A percentile compares a stretch with the other conserved stretches of the same genome.
These are phyloP conservation scores for Nitzschia putrida DNA, from an alignment of 108 stramenopile genomes.

Conservation along the genomic window DNA sequence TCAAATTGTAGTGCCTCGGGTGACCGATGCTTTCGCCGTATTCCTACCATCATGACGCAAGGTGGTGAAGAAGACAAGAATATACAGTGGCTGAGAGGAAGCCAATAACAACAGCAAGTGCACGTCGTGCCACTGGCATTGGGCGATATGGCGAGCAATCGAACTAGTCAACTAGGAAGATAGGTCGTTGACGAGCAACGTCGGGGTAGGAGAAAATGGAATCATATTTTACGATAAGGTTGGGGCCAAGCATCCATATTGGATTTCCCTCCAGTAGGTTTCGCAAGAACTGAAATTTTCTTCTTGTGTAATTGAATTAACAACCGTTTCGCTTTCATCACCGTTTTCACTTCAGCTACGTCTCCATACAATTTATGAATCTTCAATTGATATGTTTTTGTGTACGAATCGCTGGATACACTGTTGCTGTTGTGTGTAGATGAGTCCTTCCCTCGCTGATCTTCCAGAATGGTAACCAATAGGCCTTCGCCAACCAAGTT, in stretches of 20 bases:
- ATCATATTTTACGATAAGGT: conserved; percentile 38
- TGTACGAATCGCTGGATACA: background rate
- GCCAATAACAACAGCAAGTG: no score
- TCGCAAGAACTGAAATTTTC: conserved; percentile 15
- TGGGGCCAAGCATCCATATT: conserved; percentile 49
- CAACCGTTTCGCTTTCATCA: conserved; percentile 60
- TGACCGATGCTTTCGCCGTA: no score
- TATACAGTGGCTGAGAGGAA: no score
- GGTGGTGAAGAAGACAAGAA: no score
- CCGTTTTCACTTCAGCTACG: conserved; percentile 50
- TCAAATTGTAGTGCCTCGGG: no score
- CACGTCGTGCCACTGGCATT: no score
- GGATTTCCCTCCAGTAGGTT: conserved; percentile 12
- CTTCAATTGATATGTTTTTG: conserved; percentile 48
- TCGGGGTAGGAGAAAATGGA: no score
- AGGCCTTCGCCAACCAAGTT: conserved; percentile 53
- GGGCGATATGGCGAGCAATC: no score
- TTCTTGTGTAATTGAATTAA: conserved; percentile 67
- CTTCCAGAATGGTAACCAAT: conserved; percentile 11
- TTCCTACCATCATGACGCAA: no score
- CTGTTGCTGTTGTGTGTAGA: background rate
- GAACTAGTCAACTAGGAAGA: no score
- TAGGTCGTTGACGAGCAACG: no score
- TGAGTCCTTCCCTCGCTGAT: background rate
- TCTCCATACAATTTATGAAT: conserved; percentile 62